These are phyloP conservation scores for Xylariaceae sp. DNA, from an alignment of 2,329 filamentous ascomycete genomes.

Conservation along the genomic window DNA sequence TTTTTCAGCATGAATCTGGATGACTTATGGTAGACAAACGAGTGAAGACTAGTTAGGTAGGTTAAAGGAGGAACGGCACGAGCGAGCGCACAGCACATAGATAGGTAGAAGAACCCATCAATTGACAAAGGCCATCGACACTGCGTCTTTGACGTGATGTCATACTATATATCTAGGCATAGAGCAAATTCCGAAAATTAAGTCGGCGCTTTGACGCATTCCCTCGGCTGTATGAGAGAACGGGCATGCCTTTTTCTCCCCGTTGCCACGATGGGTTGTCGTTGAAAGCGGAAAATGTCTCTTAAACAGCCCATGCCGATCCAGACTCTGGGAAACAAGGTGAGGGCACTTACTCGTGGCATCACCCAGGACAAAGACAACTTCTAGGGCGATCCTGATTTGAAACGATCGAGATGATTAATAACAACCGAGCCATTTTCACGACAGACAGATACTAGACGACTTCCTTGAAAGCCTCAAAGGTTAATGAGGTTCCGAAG, in stretches of 20 bases:
- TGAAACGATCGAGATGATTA: neutral
- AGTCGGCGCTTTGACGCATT: slow-evolving; percentile 22
- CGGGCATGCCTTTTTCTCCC: slow-evolving; percentile 1
- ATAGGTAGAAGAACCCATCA: slow-evolving; percentile 22
- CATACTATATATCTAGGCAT: slow-evolving; percentile 25
- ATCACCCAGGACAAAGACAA: neutral
- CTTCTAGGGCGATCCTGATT: neutral
- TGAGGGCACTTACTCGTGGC: neutral
- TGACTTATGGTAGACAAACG: neutral
- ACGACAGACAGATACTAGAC: too few species aligned
- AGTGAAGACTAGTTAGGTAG: neutral
- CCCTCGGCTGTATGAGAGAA: slow-evolving; percentile 11
- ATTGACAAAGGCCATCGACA: slow-evolving; percentile 30
- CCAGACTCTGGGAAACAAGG: slow-evolving; percentile 27
- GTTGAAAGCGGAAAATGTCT: slow-evolving; percentile 30
- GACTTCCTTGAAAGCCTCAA: too few species aligned
- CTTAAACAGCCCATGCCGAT: slow-evolving; percentile 15
- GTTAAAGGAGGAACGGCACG: slow-evolving; percentile 1
- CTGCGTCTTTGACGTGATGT: slow-evolving; percentile 26
- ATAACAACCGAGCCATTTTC: too few species aligned
- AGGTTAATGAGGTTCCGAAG: too few species aligned
- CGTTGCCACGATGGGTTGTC: neutral
- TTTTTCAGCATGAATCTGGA: slow-evolving; percentile 18
- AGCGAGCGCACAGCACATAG: neutral
- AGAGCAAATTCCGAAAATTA: neutral